Conservation (phyloP, 2,329 filamentous ascomycete species). For the Colletotrichum eleusines region DNA sequence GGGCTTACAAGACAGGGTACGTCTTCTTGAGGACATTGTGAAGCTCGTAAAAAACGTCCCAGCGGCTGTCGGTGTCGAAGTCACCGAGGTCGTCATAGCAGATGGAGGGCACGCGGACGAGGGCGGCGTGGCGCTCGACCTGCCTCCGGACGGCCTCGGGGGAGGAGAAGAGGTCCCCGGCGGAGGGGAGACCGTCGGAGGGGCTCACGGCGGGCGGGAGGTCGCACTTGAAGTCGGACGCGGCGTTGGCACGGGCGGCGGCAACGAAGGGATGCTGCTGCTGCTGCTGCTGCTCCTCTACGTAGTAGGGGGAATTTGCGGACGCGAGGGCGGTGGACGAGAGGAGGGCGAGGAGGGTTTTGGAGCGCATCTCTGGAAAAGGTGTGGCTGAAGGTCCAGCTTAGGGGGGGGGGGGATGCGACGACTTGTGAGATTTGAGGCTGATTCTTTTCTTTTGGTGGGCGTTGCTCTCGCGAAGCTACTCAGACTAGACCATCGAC, state of each 20-base stretch:
- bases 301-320: constrained; percentile 2
- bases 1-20: constrained; percentile 62
- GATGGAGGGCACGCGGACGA: constrained; percentile 67
- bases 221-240: constrained; percentile 48
- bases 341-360: constrained; percentile 17
- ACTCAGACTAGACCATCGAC: background rate
- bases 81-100: constrained; percentile 68
- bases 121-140: constrained; percentile 63
- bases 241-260: background rate
- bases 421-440: background rate
- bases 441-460: too few species aligned
- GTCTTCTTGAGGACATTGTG: constrained; percentile 60
- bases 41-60: constrained; percentile 65
- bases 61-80: constrained; percentile 66
- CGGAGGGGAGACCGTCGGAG: constrained; percentile 50
- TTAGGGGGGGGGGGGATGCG: background rate
- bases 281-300: background rate
- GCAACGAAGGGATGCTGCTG: background rate
- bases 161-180: constrained; percentile 49
- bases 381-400: background rate
- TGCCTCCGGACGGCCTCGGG: constrained; percentile 54
- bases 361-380: constrained; percentile 22
- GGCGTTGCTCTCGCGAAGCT: background rate
- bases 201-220: constrained; percentile 52
- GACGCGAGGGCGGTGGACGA: background rate